A percentile compares a stretch with the other conserved stretches of the same genome.
Conservation (phyloP, 2,329 filamentous ascomycete species). For the Penicillium decumbens region DNA sequence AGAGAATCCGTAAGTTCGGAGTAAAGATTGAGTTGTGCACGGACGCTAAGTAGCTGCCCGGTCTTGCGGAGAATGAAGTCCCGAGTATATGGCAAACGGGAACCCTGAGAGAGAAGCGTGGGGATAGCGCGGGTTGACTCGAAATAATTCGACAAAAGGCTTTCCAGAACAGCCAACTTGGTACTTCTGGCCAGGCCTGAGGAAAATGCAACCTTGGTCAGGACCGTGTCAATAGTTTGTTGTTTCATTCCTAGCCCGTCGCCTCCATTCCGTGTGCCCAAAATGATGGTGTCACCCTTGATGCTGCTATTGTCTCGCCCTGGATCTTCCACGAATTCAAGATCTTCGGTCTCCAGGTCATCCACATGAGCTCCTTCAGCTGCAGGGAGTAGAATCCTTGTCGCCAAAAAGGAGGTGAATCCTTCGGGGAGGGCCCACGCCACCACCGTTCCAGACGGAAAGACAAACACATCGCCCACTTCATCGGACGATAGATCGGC, state of each 20-base stretch:
- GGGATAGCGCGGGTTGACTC: slow-evolving; percentile 80
- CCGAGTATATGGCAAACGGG: slow-evolving; percentile 60
- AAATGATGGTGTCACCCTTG: slow-evolving; percentile 79
- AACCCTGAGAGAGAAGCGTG: slow-evolving; percentile 66
- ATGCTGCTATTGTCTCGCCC: slow-evolving; percentile 69
- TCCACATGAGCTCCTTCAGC: slow-evolving; percentile 69
- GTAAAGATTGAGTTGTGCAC: slow-evolving; percentile 92
- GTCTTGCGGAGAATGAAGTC: slow-evolving; percentile 88
- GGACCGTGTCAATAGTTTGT: slow-evolving; percentile 56
- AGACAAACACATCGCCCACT: slow-evolving; percentile 86
- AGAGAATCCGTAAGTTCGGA: slow-evolving; percentile 92
- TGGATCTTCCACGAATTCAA: slow-evolving; percentile 78
- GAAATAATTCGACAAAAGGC: slow-evolving; percentile 75
- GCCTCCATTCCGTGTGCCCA: slow-evolving; percentile 64
- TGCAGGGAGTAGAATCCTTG: slow-evolving; percentile 67
- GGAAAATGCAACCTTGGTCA: slow-evolving; percentile 95
- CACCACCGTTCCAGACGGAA: slow-evolving; percentile 89
- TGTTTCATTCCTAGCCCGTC: slow-evolving; percentile 23
- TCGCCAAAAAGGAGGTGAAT: slow-evolving; percentile 64
- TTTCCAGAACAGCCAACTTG: slow-evolving; percentile 88
- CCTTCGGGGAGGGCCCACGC: slow-evolving; percentile 81
- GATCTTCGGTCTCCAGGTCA: slow-evolving; percentile 76
- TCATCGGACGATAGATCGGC: slow-evolving; percentile 41
- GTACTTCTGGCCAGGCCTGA: slow-evolving; percentile 88
- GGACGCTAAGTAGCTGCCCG: slow-evolving; percentile 80